A percentile compares a stretch with the other conserved stretches of the same genome.
Evolutionary conservation across 108 stramenopile species (phyloP).

Genomic region (Stephanodiscus triporus): DNA sequence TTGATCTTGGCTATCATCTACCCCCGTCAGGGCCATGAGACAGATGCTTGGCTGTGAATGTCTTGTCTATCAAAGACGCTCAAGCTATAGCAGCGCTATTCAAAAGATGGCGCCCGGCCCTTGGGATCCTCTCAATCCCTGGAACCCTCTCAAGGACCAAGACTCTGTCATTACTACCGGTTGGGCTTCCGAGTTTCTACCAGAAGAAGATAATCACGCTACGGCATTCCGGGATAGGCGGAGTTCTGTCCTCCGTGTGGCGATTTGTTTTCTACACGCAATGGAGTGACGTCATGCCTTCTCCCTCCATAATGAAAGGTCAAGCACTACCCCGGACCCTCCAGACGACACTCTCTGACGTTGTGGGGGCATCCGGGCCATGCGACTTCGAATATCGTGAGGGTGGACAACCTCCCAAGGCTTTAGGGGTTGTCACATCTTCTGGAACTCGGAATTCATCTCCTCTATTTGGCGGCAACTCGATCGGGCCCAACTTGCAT

Average conservation of each 20-base stretch:
- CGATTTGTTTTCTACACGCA: not conserved
- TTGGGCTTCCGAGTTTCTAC: too few species aligned
- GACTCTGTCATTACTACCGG: too few species aligned
- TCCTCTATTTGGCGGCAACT: not conserved
- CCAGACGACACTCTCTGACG: slow-evolving; percentile 3
- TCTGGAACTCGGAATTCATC: not conserved
- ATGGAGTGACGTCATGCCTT: not conserved
- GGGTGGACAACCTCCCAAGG: not conserved
- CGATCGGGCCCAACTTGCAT: not conserved
- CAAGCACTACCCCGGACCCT: not conserved
- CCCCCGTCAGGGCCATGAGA: not conserved
- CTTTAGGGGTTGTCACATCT: too few species aligned
- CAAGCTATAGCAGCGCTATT: too few species aligned
- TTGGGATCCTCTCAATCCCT: too few species aligned
- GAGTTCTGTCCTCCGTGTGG: not conserved
- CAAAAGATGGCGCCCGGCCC: too few species aligned
- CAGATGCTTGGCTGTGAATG: not conserved
- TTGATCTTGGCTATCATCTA: not conserved
- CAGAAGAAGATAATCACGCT: not conserved
- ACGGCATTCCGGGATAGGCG: not conserved
- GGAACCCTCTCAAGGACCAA: too few species aligned
- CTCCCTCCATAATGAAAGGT: not conserved
- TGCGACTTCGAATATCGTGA: not conserved
- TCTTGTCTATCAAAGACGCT: not conserved
- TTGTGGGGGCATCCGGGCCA: not conserved